phyloP scores from a whole-genome alignment of 1,139 yeast genomes.

The Kluyveromyces marxianus region DNA sequence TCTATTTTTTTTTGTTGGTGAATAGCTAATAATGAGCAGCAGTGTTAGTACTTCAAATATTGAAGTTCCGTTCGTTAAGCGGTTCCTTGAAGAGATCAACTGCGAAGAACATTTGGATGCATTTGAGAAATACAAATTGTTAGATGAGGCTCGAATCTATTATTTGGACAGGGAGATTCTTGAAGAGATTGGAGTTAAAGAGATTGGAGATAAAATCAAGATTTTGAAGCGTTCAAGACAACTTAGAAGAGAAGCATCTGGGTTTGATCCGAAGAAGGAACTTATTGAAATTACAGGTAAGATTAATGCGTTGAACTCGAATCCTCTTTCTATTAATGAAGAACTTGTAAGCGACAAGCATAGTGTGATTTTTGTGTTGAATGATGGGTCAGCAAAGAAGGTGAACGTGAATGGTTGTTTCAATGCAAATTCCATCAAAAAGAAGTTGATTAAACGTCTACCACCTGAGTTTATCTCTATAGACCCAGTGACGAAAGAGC shows the following conservation, averaged over 20 bases:
- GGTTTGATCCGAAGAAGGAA: conserved; percentile 24
- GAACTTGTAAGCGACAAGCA: conserved; percentile 34
- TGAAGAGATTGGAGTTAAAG: conserved; percentile 64
- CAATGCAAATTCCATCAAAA: conserved; percentile 72
- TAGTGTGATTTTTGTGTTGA: conserved; percentile 60
- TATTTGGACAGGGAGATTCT: conserved; percentile 58
- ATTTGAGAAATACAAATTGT: conserved; percentile 46
- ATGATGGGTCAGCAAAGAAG: conserved; percentile 66
- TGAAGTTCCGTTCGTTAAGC: conserved; percentile 11
- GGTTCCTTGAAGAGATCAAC: conserved; percentile 17
- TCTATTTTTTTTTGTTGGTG: too few species aligned
- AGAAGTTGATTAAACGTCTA: conserved; percentile 57
- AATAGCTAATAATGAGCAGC: background rate
- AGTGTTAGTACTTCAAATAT: background rate
- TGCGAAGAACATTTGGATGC: conserved; percentile 18
- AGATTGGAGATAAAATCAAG: conserved; percentile 75
- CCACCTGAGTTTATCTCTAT: conserved; percentile 30
- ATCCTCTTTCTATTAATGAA: conserved; percentile 17
- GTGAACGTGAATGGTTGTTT: conserved; percentile 75
- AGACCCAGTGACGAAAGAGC: conserved; percentile 31
- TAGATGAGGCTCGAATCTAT: conserved; percentile 38
- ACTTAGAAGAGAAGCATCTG: conserved; percentile 11
- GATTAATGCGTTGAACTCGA: conserved; percentile 16
- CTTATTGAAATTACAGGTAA: conserved; percentile 29
- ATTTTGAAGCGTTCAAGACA: conserved; percentile 35